Conservation (phyloP, 148 eudicot genomes). For the Pharnaceum exiguum region DNA sequence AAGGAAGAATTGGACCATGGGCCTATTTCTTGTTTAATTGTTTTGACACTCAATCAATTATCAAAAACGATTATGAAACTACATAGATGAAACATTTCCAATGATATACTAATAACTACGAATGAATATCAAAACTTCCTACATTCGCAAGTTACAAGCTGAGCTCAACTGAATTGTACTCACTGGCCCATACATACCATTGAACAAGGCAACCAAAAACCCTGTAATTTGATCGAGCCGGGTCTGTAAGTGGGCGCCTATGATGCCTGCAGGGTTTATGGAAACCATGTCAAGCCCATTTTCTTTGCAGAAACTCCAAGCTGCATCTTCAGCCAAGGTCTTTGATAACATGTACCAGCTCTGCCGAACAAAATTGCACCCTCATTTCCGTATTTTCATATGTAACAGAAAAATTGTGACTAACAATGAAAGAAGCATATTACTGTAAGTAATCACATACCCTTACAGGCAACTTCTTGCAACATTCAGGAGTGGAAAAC, state of each 20-base stretch:
- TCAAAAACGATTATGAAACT: too few species aligned
- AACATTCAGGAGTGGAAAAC: conserved; percentile 33
- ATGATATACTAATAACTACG: too few species aligned
- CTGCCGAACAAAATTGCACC: conserved; percentile 10
- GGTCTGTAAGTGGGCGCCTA: conserved; percentile 44
- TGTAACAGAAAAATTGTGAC: background rate
- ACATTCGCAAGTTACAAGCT: too few species aligned
- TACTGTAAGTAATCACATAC: conserved; percentile 8
- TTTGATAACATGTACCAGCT: conserved; percentile 41
- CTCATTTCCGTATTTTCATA: background rate
- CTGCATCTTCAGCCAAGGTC: conserved; percentile 47
- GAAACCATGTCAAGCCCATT: conserved; percentile 29
- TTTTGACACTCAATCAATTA: too few species aligned
- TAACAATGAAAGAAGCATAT: background rate
- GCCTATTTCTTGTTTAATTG: too few species aligned
- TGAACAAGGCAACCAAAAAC: conserved; percentile 19
- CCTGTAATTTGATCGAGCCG: conserved; percentile 20
- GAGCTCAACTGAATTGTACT: too few species aligned
- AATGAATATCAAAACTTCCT: too few species aligned
- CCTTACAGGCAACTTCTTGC: conserved; percentile 18
- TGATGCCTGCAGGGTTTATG: conserved; percentile 32
- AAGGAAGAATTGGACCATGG: too few species aligned
- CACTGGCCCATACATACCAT: too few species aligned
- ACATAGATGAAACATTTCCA: too few species aligned
- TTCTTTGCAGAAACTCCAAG: conserved; percentile 41